Percentiles rank a stretch among this genome's conserved stretches.
phyloP scores from a whole-genome alignment of 2,329 filamentous ascomycete species.

The Didymella keratinophila region DNA sequence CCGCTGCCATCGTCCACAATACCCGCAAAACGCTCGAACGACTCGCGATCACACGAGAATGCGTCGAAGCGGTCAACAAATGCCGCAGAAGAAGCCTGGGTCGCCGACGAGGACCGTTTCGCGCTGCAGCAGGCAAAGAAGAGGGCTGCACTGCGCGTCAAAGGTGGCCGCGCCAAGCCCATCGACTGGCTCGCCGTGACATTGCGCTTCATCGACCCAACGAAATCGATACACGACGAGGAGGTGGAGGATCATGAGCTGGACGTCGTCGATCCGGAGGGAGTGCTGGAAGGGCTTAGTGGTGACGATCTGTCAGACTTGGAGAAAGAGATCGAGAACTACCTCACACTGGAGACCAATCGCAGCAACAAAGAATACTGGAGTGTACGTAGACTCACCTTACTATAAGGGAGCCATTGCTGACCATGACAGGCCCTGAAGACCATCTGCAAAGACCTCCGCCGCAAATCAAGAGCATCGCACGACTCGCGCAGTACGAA shows the following conservation, averaged over 20 bases:
- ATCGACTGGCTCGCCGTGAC: slow-evolving; percentile 95
- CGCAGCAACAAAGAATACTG: slow-evolving; percentile 84
- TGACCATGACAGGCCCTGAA: slow-evolving; percentile 70
- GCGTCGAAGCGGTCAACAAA: slow-evolving; percentile 54
- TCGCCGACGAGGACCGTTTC: slow-evolving; percentile 94
- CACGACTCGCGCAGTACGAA: slow-evolving; percentile 77
- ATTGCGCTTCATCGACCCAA: slow-evolving; percentile 84
- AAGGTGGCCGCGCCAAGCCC: slow-evolving; percentile 86
- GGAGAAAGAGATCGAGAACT: slow-evolving; percentile 81
- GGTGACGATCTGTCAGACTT: slow-evolving; percentile 75
- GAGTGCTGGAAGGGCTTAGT: slow-evolving; percentile 77
- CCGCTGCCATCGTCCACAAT: slow-evolving; percentile 44
- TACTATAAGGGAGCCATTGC: slow-evolving; percentile 22
- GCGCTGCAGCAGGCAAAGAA: slow-evolving; percentile 97
- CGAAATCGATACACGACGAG: slow-evolving; percentile 80
- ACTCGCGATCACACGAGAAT: slow-evolving; percentile 51
- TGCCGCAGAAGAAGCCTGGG: slow-evolving; percentile 68
- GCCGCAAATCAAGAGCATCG: slow-evolving; percentile 68
- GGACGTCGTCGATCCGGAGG: slow-evolving; percentile 79
- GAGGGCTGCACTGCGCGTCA: slow-evolving; percentile 93
- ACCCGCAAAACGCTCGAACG: slow-evolving; percentile 54
- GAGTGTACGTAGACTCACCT: slow-evolving; percentile 61
- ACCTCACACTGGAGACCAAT: slow-evolving; percentile 81
- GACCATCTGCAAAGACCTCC: slow-evolving; percentile 79
- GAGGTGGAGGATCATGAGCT: slow-evolving; percentile 79